Base-by-base conservation (phyloP, 1,284 basidiomycete species). In the Marasmius oreades region DNA sequence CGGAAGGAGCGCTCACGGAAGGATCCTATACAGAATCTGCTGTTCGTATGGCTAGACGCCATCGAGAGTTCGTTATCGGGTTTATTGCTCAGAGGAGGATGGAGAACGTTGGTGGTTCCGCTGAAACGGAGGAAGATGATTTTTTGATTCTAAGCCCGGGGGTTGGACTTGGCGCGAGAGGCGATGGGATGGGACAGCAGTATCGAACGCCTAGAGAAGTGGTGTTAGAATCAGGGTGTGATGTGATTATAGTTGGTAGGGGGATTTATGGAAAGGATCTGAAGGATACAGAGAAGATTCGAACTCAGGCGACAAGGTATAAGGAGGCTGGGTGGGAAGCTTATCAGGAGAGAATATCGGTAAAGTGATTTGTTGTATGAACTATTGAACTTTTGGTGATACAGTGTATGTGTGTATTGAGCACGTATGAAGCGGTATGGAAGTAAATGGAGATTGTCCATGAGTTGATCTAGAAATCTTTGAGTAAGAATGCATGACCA, bases 211-310 rank as follows among this genome's bases (percentile, higher is more conserved):
- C 97, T 0, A 74, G 82, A 34, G 80, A 96, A 70, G 96, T 97
- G 22, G 77, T 99, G 16, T 70, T 83, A 36, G 84, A 91, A 51
- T 85, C 82, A 45, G 95, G 94, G n/a, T 94, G 93, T 70, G 97
- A 99, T 75, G 84, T 99, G 26, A 99, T 99, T 68, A 99, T 99
- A 62, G 97, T 99, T 37, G 97, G 97, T 14, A 78, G 97, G 56
- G 97, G 96, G 0, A 90, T 99, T 52, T 97, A 98, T 71, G 93
- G 93, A 16, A 84, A 84, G 58, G 82, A 85, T 39, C 68, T 69
- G 39, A 69, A 63, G 31, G 74, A 81, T 43, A 77, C 82, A 7
- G 75, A 82, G 14, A 76, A 81, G 20, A 81, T 86, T 44, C 77
- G 80, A 28, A 75, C 74, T 44, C 90, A 94, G 68, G 93, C 93